phyloP scores from a whole-genome alignment of 2,329 filamentous ascomycete genomes.

The Orbilia brochopaga region DNA sequence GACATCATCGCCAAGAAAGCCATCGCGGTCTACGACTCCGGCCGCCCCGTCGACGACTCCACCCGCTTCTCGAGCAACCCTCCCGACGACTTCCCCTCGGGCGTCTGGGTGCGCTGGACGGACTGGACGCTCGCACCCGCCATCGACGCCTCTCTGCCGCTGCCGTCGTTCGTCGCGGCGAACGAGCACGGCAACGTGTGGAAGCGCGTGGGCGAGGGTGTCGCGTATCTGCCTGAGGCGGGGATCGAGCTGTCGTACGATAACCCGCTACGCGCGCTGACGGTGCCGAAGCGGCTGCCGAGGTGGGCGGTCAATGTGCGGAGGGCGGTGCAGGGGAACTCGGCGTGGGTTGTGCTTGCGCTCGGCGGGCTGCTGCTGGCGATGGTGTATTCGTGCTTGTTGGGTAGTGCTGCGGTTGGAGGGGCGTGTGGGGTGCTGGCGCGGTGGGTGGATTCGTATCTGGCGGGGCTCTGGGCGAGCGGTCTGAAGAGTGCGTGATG shows the following conservation, averaged over 20 bases:
- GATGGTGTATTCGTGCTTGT: constrained; percentile 27
- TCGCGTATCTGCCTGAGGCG: constrained; percentile 39
- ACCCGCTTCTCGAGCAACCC: constrained; percentile 54
- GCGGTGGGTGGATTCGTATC: constrained; percentile 8
- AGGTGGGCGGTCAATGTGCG: constrained; percentile 38
- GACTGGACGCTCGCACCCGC: constrained; percentile 32
- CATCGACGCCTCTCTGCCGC: constrained; percentile 13
- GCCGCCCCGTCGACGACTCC: constrained; percentile 53
- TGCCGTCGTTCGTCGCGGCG: constrained; percentile 17
- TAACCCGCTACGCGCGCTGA: constrained; percentile 44
- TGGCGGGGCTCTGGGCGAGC: neutral
- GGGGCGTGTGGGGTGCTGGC: constrained; percentile 13
- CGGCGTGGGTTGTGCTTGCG: constrained; percentile 31
- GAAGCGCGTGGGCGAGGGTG: constrained; percentile 38
- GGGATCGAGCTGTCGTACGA: constrained; percentile 48
- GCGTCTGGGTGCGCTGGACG: constrained; percentile 55
- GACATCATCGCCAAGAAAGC: constrained; percentile 55
- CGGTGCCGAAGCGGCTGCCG: constrained; percentile 35
- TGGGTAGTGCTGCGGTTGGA: constrained; percentile 26
- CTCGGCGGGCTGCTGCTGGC: constrained; percentile 36
- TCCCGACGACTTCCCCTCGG: constrained; percentile 54
- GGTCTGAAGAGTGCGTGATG: neutral
- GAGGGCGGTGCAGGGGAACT: constrained; percentile 36
- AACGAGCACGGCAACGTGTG: constrained; percentile 42
- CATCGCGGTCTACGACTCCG: constrained; percentile 54